Base-by-base conservation (phyloP, 345 rosid genomes). In the Cardiospermum halicacabum region DNA sequence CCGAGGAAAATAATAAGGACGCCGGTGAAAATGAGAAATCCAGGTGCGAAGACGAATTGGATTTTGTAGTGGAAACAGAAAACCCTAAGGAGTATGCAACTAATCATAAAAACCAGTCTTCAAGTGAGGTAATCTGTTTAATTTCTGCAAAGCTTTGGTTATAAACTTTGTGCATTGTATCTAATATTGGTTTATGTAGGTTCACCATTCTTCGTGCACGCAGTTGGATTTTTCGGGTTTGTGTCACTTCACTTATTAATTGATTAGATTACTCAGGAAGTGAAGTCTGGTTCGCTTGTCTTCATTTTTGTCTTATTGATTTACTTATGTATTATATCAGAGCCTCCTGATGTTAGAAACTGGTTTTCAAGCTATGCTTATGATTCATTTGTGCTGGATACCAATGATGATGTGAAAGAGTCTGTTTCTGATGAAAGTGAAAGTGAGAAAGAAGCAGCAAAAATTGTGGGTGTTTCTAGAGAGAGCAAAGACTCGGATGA, bases 291-390 rank as follows among this genome's bases (percentile, higher is more conserved):
- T 8, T 10, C 55, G 57, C 56, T 58, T 30, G 60, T 40, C n/a
- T n/a, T n/a, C n/a, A 16, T 16, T 42, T 58, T 2, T n/a, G 39
- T 26, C 72, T 55, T 9, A 34, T 64, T 34, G 1, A 40, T n/a
- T n/a, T n/a, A n/a, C n/a, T n/a, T n/a, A n/a, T n/a, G n/a, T n/a
- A n/a, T 60, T 61, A 3, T 65, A 47, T 64, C 82, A 89, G 93
- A 81, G 68, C 87, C 87, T 75, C 81, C 88, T 54, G 75, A 81
- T 48, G 24, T 85, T n/a, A 62, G 71, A 28, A 81, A 89, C 48
- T 87, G 85, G 92, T 80, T 74, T 70, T 75, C 96, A 2, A 85
- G 87, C 70, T 89, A 82, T 69, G 81, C 54, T 28, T 82, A 79
- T 62, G 87, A 89, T 32, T 85, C 95, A 7, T 84, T 83, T 18